A percentile compares a stretch with the other conserved stretches of the same genome.
Evolutionary conservation across 2,329 filamentous ascomycete genomes (phyloP).

Genomic region (Talaromyces piceae): DNA sequence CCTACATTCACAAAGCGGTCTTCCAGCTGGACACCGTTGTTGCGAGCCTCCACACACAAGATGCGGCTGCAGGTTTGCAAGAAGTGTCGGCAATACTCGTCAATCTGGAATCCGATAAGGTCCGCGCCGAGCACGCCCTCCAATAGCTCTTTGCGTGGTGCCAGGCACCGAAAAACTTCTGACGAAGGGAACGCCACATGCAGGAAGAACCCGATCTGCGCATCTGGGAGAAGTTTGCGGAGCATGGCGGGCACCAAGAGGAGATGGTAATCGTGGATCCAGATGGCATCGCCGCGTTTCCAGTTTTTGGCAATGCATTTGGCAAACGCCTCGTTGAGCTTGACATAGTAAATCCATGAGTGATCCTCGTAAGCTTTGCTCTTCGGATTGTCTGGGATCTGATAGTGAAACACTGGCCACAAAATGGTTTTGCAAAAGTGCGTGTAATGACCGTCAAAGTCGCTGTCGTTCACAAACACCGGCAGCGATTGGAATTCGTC

Average conservation of each 20-base stretch:
- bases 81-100: constrained; percentile 90
- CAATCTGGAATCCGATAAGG: constrained; percentile 85
- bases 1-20: constrained; percentile 88
- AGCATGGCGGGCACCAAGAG: constrained; percentile 84
- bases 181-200: constrained; percentile 95
- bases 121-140: constrained; percentile 92
- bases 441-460: constrained; percentile 89
- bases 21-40: constrained; percentile 81
- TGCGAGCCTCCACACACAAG: constrained; percentile 80
- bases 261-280: constrained; percentile 94
- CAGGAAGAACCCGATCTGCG: constrained; percentile 92
- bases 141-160: constrained; percentile 76
- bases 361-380: constrained; percentile 98
- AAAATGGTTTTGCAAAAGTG: constrained; percentile 97
- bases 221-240: constrained; percentile 75
- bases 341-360: constrained; percentile 91
- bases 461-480: constrained; percentile 81
- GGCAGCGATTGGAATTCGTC: constrained; percentile 75
- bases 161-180: constrained; percentile 88
- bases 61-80: constrained; percentile 91
- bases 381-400: constrained; percentile 95
- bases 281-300: constrained; percentile 87
- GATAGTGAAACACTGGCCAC: constrained; percentile 97
- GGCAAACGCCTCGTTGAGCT: constrained; percentile 86
- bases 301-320: constrained; percentile 85